These are phyloP conservation scores for Lasiodiplodia gonubiensis DNA, from an alignment of 2,329 filamentous ascomycete species.

Conservation along the genomic window DNA sequence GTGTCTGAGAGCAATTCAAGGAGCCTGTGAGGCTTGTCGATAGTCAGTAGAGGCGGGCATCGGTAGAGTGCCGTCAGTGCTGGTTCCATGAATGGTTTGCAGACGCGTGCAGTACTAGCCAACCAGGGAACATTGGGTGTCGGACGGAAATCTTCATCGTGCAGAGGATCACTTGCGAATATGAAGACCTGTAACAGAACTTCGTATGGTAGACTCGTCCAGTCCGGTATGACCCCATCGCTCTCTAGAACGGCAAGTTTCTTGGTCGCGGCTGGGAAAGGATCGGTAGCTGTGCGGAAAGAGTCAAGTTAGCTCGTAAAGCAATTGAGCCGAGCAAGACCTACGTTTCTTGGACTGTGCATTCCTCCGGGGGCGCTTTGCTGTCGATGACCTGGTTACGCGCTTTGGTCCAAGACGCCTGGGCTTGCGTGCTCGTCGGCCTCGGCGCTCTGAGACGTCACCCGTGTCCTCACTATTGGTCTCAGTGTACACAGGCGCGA, in stretches of 20 bases:
- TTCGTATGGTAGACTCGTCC: conserved; percentile 69
- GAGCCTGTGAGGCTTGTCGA: conserved; percentile 54
- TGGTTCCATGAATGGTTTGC: conserved; percentile 69
- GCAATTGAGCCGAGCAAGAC: conserved; percentile 1
- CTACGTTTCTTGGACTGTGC: conserved; percentile 9
- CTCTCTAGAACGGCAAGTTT: conserved; percentile 18
- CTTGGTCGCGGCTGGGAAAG: not conserved
- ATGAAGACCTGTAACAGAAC: conserved; percentile 73
- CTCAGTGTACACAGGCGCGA: conserved; percentile 13
- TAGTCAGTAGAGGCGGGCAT: conserved; percentile 67
- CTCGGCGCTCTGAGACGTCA: conserved; percentile 1
- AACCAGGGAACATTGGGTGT: conserved; percentile 65
- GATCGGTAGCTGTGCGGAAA: not conserved
- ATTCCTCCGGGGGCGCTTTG: not conserved
- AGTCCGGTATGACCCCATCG: conserved; percentile 57
- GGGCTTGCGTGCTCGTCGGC: not conserved
- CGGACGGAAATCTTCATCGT: conserved; percentile 53
- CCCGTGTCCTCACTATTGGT: conserved; percentile 17
- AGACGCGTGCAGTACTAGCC: conserved; percentile 65
- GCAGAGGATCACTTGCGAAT: conserved; percentile 67
- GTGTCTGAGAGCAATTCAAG: conserved; percentile 62
- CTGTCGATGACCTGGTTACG: conserved; percentile 5
- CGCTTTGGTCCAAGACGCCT: conserved; percentile 14
- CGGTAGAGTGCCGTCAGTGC: conserved; percentile 75
- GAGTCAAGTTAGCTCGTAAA: conserved; percentile 19